These are phyloP conservation scores for Alternaria sp. DNA, from an alignment of 2,329 filamentous ascomycete genomes.

Conservation along the genomic window DNA sequence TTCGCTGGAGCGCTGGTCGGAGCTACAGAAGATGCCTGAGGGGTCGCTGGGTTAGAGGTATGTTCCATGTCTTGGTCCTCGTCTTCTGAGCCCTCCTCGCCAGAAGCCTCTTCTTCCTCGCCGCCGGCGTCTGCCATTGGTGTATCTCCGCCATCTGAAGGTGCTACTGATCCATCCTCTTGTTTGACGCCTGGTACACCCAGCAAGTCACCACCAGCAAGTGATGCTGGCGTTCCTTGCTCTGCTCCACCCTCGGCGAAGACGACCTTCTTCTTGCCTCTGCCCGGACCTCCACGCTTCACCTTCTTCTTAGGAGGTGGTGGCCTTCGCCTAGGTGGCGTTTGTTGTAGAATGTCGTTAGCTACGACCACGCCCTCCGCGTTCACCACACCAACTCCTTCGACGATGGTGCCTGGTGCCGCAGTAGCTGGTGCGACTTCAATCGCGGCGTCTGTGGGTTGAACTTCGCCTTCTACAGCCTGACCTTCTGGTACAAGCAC, in stretches of 20 bases:
- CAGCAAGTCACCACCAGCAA: constrained; percentile 33
- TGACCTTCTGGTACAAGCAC: constrained; percentile 83
- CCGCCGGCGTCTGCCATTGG: constrained; percentile 56
- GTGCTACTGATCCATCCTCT: constrained; percentile 53
- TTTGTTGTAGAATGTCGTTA: constrained; percentile 55
- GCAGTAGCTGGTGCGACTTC: constrained; percentile 56
- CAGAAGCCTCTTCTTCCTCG: constrained; percentile 57
- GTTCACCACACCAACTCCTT: constrained; percentile 68
- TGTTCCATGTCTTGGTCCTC: constrained; percentile 59
- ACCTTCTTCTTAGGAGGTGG: constrained; percentile 82
- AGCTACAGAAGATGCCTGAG: constrained; percentile 31
- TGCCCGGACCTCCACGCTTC: constrained; percentile 77
- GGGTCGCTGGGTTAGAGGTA: constrained; percentile 54
- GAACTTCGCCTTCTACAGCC: constrained; percentile 80
- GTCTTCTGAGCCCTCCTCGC: constrained; percentile 55
- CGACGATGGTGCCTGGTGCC: constrained; percentile 66
- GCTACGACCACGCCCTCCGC: constrained; percentile 67
- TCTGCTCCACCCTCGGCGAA: constrained; percentile 60
- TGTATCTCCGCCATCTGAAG: constrained; percentile 48
- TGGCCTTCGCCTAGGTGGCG: constrained; percentile 68
- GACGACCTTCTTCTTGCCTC: constrained; percentile 78
- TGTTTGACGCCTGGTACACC: constrained; percentile 40
- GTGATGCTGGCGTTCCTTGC: constrained; percentile 37
- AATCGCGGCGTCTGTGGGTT: constrained; percentile 61
- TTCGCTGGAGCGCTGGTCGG: constrained; percentile 15